Evolutionary conservation across 140 eudicot species (phyloP), one percentile per base, ranked within the genome.

Genomic region (Bidens hawaiensis): DNA sequence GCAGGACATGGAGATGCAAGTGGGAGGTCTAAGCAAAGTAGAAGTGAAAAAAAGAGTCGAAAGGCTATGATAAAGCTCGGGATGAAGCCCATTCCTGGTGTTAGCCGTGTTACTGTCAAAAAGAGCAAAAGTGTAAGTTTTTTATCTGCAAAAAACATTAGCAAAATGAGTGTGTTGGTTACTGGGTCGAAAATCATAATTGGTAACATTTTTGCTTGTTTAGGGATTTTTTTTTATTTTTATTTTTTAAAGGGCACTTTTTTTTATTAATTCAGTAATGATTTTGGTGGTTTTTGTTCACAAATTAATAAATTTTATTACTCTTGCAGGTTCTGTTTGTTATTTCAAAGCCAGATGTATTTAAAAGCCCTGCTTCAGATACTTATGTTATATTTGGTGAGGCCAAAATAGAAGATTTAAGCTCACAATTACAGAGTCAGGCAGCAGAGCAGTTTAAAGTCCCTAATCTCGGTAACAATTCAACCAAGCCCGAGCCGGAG

Each of bases 1-100:
- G 34, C 34, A 54, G 61, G 61, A 54, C 40, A 54, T 54, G 61
- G 61, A 54, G 61, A 54, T 54, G 61, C 61, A 54, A 26, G 61
- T 5, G 41, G 61, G 14, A 27, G 61, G 34, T 54, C 61, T 26
- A 54, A 54, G 41, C 61, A 54, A 27, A 54, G 61, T 27, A 27
- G 61, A 27, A 54, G 61, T 27, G 61, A 54, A 54, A 54, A 54
- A 6, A 54, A 54, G 40, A 54, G 61, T 54, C 40, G 61, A 54
- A 54, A 54, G 40, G 61, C 61, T 26, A 54, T 54, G 61, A 6
- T 54, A 54, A 54, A 54, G 61, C 61, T 54, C 15, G 61, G 61
- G 23, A 27, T 54, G 61, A 54, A 54, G 61, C 41, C 61, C 15
- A 27, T 54, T 10, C 61, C 61, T 54, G 61, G 23, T 8, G 61